phyloP scores from a whole-genome alignment of 163 green algal species.

The Chlorella variabilis region DNA sequence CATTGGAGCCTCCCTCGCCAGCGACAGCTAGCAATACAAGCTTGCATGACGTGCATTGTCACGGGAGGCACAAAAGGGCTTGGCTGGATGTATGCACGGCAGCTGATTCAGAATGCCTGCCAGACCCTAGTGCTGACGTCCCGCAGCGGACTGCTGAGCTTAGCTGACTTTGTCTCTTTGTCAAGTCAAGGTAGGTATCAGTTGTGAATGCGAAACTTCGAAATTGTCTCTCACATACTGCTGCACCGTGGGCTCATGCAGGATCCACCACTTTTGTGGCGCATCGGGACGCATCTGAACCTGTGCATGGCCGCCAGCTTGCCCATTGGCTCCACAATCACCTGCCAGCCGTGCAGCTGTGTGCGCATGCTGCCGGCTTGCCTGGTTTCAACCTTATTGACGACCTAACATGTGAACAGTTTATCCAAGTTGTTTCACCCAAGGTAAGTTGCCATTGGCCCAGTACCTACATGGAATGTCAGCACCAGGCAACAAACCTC shows the following conservation, averaged over 20 bases:
- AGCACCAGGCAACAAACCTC: too few relatives aligned
- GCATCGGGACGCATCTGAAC: conserved; percentile 7
- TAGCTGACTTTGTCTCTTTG: background rate
- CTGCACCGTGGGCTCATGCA: too few relatives aligned
- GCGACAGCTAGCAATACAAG: background rate
- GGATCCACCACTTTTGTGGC: conserved; percentile 21
- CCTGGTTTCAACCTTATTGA: conserved; percentile 26
- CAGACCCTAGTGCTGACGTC: conserved; percentile 42
- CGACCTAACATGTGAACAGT: conserved; percentile 9
- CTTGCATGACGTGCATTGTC: conserved; percentile 15
- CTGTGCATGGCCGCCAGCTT: background rate
- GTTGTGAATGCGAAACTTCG: too few relatives aligned
- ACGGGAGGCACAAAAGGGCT: conserved; percentile 51
- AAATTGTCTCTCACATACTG: background rate
- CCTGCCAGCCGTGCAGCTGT: conserved; percentile 35
- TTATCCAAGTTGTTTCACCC: conserved; percentile 5
- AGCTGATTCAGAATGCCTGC: background rate
- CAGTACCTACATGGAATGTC: too few relatives aligned
- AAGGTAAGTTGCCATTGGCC: too few relatives aligned
- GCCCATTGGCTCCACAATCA: conserved; percentile 16
- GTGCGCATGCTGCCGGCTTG: conserved; percentile 39
- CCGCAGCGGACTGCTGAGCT: background rate
- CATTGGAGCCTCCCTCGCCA: background rate
- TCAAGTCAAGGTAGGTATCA: too few relatives aligned
- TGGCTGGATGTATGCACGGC: conserved; percentile 39